Percentiles rank a stretch among this genome's conserved stretches.
These are phyloP conservation scores for Helotiales sp. DNA, from an alignment of 2,329 filamentous ascomycete species.

Conservation along the genomic window DNA sequence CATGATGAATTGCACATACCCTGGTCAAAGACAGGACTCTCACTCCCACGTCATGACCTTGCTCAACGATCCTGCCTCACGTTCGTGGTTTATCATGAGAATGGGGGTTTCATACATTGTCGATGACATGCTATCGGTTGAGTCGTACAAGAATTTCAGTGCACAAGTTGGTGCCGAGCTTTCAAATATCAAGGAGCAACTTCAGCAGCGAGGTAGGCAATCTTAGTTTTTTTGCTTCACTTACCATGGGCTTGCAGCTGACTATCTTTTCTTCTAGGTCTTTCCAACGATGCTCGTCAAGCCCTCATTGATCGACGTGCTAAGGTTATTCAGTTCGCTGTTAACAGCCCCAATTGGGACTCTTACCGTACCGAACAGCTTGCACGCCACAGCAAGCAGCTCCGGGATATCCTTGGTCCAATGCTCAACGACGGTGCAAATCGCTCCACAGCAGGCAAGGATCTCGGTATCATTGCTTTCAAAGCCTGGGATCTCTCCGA, in stretches of 20 bases:
- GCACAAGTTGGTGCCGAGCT: conserved; percentile 35
- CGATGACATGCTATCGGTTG: conserved; percentile 43
- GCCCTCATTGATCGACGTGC: conserved; percentile 46
- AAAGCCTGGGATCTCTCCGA: conserved; percentile 45
- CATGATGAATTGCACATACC: conserved; percentile 44
- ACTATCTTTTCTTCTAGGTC: conserved; percentile 24
- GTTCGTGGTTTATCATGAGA: conserved; percentile 47
- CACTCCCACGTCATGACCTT: conserved; percentile 44
- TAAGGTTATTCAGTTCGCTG: conserved; percentile 46
- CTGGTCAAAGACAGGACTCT: conserved; percentile 39
- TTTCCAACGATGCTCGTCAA: conserved; percentile 40
- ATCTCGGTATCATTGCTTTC: conserved; percentile 41
- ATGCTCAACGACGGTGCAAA: conserved; percentile 47
- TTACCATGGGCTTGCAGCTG: conserved; percentile 14
- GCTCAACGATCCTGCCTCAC: conserved; percentile 41
- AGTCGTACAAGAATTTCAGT: conserved; percentile 45
- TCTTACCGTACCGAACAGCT: conserved; percentile 33
- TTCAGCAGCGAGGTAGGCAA: conserved; percentile 40
- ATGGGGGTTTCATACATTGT: conserved; percentile 47
- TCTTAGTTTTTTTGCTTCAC: background rate
- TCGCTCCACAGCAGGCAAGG: conserved; percentile 47
- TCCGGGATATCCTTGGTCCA: conserved; percentile 52
- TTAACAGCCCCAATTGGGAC: conserved; percentile 44
- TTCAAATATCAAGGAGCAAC: conserved; percentile 28
- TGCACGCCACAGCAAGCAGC: conserved; percentile 30